These are phyloP conservation scores for Phellopilus nigrolimitatus DNA, from an alignment of 1,284 basidiomycete genomes.

Conservation along the genomic window DNA sequence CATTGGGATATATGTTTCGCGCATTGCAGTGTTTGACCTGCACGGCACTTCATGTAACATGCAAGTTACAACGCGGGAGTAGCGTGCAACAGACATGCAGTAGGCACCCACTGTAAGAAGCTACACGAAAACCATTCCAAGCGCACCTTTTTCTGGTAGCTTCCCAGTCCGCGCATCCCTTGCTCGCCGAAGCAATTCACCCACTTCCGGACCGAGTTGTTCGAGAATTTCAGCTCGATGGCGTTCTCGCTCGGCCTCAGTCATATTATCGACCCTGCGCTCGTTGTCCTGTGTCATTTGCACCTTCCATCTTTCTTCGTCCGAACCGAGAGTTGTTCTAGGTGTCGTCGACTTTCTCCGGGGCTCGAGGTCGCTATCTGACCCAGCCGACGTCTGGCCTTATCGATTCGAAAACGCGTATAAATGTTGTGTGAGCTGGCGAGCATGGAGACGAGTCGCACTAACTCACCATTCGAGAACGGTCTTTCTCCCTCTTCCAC, in stretches of 20 bases:
- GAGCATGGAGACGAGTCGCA: background rate
- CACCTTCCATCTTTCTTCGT: constrained; percentile 20
- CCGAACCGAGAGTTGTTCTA: background rate
- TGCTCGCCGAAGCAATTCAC: constrained; percentile 33
- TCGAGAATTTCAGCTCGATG: constrained; percentile 39
- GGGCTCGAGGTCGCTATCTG: background rate
- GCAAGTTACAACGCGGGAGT: background rate
- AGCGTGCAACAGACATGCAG: background rate
- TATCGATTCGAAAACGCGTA: too few species aligned
- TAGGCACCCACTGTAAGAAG: too few species aligned
- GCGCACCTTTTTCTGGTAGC: background rate
- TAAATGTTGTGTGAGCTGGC: background rate
- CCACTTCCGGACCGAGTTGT: constrained; percentile 35
- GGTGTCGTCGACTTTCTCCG: background rate
- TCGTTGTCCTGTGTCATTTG: constrained; percentile 17
- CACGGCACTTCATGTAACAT: background rate
- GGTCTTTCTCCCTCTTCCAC: background rate
- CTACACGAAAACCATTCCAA: constrained; percentile 13
- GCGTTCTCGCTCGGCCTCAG: constrained; percentile 33
- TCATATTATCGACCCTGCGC: constrained; percentile 33
- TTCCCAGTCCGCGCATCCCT: constrained; percentile 25
- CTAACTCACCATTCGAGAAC: background rate
- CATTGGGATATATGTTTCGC: background rate
- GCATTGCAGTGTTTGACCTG: background rate
- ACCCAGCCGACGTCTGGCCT: background rate